Evolutionary conservation across 768 basidiomycete genomes (phyloP), one percentile per base, ranked within the genome.

Genomic region (Kondoa subrosea): DNA sequence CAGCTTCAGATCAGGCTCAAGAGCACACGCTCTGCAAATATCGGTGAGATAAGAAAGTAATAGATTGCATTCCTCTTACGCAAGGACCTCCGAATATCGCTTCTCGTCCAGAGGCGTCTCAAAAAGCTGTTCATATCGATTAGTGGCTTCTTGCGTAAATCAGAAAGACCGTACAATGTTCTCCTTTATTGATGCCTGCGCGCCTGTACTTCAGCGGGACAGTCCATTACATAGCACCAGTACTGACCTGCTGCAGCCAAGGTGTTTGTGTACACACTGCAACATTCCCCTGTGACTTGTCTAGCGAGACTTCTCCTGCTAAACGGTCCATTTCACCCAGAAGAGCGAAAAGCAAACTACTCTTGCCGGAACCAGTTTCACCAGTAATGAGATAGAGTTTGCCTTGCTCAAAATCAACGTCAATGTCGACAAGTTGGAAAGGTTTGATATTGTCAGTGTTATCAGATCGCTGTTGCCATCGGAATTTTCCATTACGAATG

Each of bases 101-200:
- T 50, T 21, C 40, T 81, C 79, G 72, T 88, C 81, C 85, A 79
- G 80, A 1, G 80, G 77, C 0, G 83, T 81, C 1, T 85, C n/a
- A 32, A 63, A 63, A n/a, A n/a, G n/a, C n/a, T n/a, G n/a, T n/a
- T n/a, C n/a, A n/a, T n/a, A n/a, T n/a, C n/a, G n/a, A n/a, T n/a
- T n/a, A n/a, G n/a, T n/a, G n/a, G n/a, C n/a, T n/a, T n/a, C n/a
- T n/a, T n/a, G n/a, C n/a, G n/a, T n/a, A n/a, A n/a, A n/a, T n/a
- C n/a, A n/a, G n/a, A n/a, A n/a, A n/a, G n/a, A n/a, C n/a, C n/a
- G n/a, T 31, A 31, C 17, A 15, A 63, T 87, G 74, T 89, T 89
- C 67, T 88, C 87, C 26, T 83, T 80, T 67, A 91, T 88, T 0
- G 87, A 50, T 50, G 86, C 1, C 88, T 86, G 74, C 87, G n/a